Conservation (phyloP, 148 eudicot genomes). For the Gaultheria prostrata region DNA sequence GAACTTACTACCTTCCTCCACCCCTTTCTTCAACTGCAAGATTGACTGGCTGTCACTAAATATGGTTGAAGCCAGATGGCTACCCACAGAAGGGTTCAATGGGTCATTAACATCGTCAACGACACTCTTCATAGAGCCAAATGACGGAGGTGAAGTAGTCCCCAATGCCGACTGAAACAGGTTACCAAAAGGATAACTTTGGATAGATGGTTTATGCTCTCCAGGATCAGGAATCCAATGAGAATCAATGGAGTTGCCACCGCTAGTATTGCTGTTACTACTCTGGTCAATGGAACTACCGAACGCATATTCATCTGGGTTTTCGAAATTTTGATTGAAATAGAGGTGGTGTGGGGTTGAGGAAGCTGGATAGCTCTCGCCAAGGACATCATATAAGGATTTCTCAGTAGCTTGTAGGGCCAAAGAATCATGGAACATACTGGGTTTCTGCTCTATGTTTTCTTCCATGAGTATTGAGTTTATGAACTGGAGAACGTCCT, state of each 20-base stretch:
- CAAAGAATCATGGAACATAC: constrained; percentile 53
- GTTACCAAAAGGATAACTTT: constrained; percentile 23
- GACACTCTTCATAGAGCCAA: constrained; percentile 23
- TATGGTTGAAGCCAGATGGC: constrained; percentile 26
- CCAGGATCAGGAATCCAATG: constrained; percentile 34
- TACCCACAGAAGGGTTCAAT: constrained; percentile 15
- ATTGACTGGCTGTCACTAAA: constrained; percentile 37
- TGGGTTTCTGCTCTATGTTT: constrained; percentile 44
- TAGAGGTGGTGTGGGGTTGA: constrained; percentile 30
- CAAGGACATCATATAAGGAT: constrained; percentile 42
- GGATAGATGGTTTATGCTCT: constrained; percentile 31
- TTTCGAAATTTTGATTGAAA: constrained; percentile 31
- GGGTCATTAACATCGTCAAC: constrained; percentile 9
- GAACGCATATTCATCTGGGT: constrained; percentile 38
- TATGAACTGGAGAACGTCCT: constrained; percentile 36
- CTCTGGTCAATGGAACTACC: constrained; percentile 35
- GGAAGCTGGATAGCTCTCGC: constrained; percentile 37
- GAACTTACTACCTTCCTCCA: constrained; percentile 58
- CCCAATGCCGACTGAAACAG: constrained; percentile 21
- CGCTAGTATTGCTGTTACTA: constrained; percentile 34
- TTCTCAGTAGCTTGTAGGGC: constrained; percentile 49
- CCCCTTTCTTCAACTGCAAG: constrained; percentile 49
- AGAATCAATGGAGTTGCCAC: constrained; percentile 34
- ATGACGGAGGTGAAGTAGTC: constrained; percentile 25
- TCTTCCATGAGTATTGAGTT: constrained; percentile 54